Percentiles rank a stretch among this genome's conserved stretches.
These are phyloP conservation scores for Vicia sativa DNA, from an alignment of 306 rosid genomes.

Conservation along the genomic window DNA sequence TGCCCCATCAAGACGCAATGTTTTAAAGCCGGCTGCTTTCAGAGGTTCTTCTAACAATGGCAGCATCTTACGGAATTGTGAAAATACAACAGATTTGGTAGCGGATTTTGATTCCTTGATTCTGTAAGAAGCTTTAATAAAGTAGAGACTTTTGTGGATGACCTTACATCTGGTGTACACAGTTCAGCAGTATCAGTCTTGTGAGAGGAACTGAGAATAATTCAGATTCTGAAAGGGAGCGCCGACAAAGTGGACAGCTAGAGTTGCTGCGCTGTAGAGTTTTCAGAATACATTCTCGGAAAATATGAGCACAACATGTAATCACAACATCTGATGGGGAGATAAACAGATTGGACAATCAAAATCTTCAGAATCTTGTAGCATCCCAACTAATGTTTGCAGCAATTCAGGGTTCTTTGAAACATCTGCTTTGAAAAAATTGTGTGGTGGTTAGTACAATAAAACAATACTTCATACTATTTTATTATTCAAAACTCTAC, in stretches of 20 bases:
- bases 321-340: constrained; percentile 59
- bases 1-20: constrained; percentile 66
- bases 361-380: constrained; percentile 83
- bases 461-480: neutral
- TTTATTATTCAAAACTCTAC: neutral
- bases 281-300: constrained; percentile 67
- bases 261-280: constrained; percentile 49
- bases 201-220: constrained; percentile 64
- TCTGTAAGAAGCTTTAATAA: constrained; percentile 64
- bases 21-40: constrained; percentile 73
- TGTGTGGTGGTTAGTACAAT: constrained; percentile 10
- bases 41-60: constrained; percentile 60
- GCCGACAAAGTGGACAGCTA: constrained; percentile 84
- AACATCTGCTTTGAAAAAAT: constrained; percentile 55
- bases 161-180: constrained; percentile 25
- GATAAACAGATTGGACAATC: constrained; percentile 85
- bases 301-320: constrained; percentile 77
- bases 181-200: constrained; percentile 38
- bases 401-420: constrained; percentile 76
- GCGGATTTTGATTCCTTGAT: constrained; percentile 56
- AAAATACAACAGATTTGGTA: constrained; percentile 74
- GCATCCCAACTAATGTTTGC: constrained; percentile 59
- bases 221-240: constrained; percentile 55
- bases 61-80: constrained; percentile 81
- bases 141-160: constrained; percentile 64